phyloP scores from a whole-genome alignment of 148 eudicot species.

The Fagopyrum esculentum region DNA sequence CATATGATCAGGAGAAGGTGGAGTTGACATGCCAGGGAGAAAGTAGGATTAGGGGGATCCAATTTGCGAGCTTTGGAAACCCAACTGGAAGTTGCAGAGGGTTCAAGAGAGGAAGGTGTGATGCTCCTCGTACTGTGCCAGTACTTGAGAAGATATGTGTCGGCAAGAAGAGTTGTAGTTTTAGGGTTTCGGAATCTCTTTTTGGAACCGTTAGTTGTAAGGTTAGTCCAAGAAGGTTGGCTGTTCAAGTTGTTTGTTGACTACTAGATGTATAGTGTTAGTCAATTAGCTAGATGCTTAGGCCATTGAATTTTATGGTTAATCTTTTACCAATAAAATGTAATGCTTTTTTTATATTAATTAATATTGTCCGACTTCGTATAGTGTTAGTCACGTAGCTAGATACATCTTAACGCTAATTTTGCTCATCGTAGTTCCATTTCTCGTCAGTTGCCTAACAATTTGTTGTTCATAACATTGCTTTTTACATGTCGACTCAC shows the following conservation, averaged over 20 bases:
- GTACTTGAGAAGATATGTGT: neutral
- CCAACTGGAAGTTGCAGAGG: neutral
- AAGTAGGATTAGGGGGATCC: neutral
- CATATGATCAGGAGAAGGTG: neutral
- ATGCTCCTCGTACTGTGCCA: neutral
- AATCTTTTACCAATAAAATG: too few relatives aligned
- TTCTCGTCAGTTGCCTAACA: too few relatives aligned
- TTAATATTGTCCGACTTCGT: too few relatives aligned
- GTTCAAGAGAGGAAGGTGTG: neutral
- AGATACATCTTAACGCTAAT: too few relatives aligned
- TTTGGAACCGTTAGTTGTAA: neutral
- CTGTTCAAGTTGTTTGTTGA: conserved; percentile 7
- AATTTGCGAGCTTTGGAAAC: conserved; percentile 5
- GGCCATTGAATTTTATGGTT: too few relatives aligned
- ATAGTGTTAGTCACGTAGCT: too few relatives aligned
- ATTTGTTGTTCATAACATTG: too few relatives aligned
- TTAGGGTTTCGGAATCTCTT: neutral
- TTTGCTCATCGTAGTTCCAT: too few relatives aligned
- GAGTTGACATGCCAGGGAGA: neutral
- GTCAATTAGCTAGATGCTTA: too few relatives aligned
- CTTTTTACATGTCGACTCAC: too few relatives aligned
- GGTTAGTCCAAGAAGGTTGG: conserved; percentile 1
- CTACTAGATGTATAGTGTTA: too few relatives aligned
- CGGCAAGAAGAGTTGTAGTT: conserved; percentile 5
- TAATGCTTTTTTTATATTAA: too few relatives aligned